A percentile compares a stretch with the other conserved stretches of the same genome.
phyloP scores from a whole-genome alignment of 2,329 filamentous ascomycete species.

The Fusarium mangiferae region DNA sequence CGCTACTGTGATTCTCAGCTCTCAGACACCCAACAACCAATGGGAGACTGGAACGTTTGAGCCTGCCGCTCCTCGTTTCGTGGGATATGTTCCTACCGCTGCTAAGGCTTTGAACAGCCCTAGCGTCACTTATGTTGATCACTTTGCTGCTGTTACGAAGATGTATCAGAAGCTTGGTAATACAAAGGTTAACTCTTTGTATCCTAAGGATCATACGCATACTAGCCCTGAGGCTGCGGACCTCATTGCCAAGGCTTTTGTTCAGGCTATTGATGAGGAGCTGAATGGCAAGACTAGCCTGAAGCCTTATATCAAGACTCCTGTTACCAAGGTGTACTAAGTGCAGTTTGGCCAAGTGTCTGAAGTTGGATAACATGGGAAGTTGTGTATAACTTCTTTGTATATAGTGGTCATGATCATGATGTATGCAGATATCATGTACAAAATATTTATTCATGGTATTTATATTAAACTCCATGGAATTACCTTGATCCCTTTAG shows the following conservation, averaged over 20 bases:
- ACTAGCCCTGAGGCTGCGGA: constrained; percentile 67
- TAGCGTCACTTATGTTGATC: constrained; percentile 67
- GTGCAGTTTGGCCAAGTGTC: neutral
- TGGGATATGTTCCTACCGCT: constrained; percentile 62
- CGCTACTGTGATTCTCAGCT: constrained; percentile 68
- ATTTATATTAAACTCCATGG: neutral
- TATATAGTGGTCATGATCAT: neutral
- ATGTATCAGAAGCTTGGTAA: constrained; percentile 62
- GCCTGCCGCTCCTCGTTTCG: constrained; percentile 63
- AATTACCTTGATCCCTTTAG: rapidly evolving
- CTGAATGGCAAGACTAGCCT: constrained; percentile 46
- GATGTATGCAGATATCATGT: neutral
- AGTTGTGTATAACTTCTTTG: neutral
- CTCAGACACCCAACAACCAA: constrained; percentile 66
- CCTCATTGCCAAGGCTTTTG: constrained; percentile 66
- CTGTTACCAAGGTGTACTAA: constrained; percentile 39
- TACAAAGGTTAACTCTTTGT: constrained; percentile 61
- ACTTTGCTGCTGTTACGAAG: constrained; percentile 67
- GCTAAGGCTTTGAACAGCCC: constrained; percentile 48
- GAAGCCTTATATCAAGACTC: constrained; percentile 41
- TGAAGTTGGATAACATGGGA: neutral
- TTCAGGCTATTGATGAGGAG: constrained; percentile 44
- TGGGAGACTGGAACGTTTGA: constrained; percentile 67
- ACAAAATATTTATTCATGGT: neutral
- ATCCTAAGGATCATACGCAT: constrained; percentile 71